phyloP scores from a whole-genome alignment of 176 grass and related monocot genomes.

The Hordeum marinum region DNA sequence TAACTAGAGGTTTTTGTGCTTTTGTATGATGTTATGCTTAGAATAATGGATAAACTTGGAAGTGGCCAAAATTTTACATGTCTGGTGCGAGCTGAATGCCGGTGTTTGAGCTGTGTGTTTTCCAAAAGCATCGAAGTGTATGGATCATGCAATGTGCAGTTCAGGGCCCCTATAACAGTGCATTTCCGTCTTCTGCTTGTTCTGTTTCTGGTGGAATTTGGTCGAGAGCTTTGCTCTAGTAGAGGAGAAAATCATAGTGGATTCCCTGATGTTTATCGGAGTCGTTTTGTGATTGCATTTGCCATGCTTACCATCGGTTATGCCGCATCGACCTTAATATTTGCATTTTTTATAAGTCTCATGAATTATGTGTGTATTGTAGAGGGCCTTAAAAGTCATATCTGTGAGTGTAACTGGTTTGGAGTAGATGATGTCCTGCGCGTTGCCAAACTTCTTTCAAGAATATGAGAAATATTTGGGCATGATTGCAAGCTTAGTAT shows the following conservation, averaged over 20 bases:
- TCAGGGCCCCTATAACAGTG: not conserved
- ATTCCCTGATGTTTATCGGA: not conserved
- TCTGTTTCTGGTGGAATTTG: not conserved
- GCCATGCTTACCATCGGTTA: too few relatives aligned
- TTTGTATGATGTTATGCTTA: constrained; percentile 9
- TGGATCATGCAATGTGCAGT: not conserved
- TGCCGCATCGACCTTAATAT: too few relatives aligned
- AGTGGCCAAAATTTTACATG: not conserved
- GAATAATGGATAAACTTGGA: constrained; percentile 8
- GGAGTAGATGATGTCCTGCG: too few relatives aligned
- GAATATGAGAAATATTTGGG: not conserved
- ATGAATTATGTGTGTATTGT: too few relatives aligned
- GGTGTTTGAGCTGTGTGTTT: constrained; percentile 23
- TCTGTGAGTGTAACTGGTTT: too few relatives aligned
- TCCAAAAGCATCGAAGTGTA: not conserved
- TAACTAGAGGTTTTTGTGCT: constrained; percentile 30
- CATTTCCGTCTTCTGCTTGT: not conserved
- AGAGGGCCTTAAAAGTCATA: too few relatives aligned
- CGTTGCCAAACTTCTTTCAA: too few relatives aligned
- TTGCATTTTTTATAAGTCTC: too few relatives aligned
- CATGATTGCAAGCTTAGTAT: not conserved
- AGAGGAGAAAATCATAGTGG: not conserved
- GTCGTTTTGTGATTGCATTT: not conserved
- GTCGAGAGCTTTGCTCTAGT: not conserved
- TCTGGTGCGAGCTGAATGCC: constrained; percentile 14